A percentile compares a stretch with the other conserved stretches of the same genome.
These are phyloP conservation scores for Senna siamea DNA, from an alignment of 306 rosid genomes.

Conservation along the genomic window DNA sequence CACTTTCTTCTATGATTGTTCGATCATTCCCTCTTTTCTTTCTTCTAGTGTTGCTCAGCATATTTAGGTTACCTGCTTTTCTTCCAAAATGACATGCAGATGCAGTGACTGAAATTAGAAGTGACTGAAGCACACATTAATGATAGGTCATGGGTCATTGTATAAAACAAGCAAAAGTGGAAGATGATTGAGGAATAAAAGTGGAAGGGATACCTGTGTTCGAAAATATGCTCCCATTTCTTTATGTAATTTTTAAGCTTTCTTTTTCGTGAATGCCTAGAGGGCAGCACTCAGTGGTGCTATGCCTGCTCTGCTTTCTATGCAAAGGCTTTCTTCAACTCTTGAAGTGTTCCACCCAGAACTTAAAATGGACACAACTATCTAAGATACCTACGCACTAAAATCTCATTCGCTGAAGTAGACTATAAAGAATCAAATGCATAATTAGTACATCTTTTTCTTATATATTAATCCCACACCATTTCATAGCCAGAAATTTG, in stretches of 20 bases:
- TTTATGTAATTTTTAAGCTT: constrained; percentile 35
- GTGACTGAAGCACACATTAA: constrained; percentile 44
- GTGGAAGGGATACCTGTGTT: constrained; percentile 60
- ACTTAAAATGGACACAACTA: constrained; percentile 37
- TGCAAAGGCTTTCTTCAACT: constrained; percentile 44
- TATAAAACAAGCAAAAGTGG: constrained; percentile 61
- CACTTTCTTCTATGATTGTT: constrained; percentile 51
- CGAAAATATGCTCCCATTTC: constrained; percentile 50
- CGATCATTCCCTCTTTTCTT: constrained; percentile 41
- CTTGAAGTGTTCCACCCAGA: constrained; percentile 26
- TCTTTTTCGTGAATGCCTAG: constrained; percentile 50
- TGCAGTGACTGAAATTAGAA: constrained; percentile 40
- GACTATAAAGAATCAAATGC: constrained; percentile 19
- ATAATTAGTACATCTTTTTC: neutral
- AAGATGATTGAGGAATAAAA: constrained; percentile 74
- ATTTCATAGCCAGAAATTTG: constrained; percentile 1
- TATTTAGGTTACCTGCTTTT: constrained; percentile 41
- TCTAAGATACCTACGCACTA: constrained; percentile 32
- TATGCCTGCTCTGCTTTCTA: constrained; percentile 67
- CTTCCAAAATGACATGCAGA: constrained; percentile 35
- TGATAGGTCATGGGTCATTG: constrained; percentile 54
- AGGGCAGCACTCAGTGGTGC: constrained; percentile 42
- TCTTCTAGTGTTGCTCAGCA: constrained; percentile 33
- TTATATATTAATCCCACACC: neutral
- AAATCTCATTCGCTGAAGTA: constrained; percentile 9